Conservation (phyloP, 192 early-diverging fungal genomes). For the Irineochytrium annulatum region DNA sequence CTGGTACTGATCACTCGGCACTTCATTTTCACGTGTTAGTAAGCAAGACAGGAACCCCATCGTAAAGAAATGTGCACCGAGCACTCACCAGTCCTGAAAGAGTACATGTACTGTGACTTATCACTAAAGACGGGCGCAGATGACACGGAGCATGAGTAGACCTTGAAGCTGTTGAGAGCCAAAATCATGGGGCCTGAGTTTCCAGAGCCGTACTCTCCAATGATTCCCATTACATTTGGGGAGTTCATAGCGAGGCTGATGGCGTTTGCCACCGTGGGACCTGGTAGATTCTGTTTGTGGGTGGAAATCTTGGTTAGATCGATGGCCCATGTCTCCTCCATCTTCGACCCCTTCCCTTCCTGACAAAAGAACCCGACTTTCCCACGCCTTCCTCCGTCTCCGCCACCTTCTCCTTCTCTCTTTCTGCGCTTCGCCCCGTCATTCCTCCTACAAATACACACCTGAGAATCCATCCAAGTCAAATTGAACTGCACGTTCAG, state of each 20-base stretch:
- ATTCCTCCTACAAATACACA: not conserved
- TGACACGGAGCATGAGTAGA: not conserved
- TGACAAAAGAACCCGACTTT: no score
- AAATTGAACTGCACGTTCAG: not conserved
- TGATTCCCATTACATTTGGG: not conserved
- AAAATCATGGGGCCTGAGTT: not conserved
- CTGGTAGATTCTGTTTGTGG: no score
- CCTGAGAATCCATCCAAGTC: not conserved
- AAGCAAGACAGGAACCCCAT: not conserved
- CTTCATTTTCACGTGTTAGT: not conserved
- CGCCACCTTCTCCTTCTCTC: no score
- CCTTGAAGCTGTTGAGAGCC: not conserved
- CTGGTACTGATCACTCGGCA: not conserved
- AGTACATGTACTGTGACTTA: not conserved
- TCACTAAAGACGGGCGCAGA: not conserved
- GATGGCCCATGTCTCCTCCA: no score
- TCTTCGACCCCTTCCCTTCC: no score
- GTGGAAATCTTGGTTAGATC: no score
- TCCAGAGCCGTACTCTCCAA: not conserved
- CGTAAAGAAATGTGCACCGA: not conserved
- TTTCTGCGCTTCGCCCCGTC: no score
- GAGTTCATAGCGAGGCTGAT: not conserved
- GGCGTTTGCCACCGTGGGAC: not conserved
- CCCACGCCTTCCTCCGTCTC: no score
- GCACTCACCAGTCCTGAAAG: not conserved